phyloP scores from a whole-genome alignment of 352 stramenopile genomes.

The Saprolegnia parasitica region DNA sequence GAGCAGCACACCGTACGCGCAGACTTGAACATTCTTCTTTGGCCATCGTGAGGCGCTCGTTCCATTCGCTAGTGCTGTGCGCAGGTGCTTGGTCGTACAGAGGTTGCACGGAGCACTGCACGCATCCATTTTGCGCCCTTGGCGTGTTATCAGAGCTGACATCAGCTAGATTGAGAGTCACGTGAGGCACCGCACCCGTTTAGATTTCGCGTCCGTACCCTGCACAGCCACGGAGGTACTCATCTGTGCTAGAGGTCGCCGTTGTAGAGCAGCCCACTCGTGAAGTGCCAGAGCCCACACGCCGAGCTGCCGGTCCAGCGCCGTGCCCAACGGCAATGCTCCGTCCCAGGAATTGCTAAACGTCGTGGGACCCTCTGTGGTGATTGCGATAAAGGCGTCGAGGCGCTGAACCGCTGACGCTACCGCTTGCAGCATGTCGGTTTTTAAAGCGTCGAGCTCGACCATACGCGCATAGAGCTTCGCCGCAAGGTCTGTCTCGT shows the following conservation, averaged over 20 bases:
- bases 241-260: too few relatives aligned
- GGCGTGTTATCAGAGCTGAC: background rate
- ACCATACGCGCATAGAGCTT: background rate
- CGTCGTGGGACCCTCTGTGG: background rate
- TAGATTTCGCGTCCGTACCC: too few relatives aligned
- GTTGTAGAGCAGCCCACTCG: background rate
- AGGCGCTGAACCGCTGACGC: background rate
- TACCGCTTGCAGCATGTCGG: background rate
- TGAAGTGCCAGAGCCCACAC: background rate
- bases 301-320: background rate
- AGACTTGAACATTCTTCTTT: too few relatives aligned
- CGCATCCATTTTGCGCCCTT: background rate
- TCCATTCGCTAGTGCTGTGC: too few relatives aligned
- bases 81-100: too few relatives aligned
- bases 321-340: background rate
- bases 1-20: background rate
- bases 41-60: too few relatives aligned
- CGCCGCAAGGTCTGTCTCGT: too few relatives aligned
- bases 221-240: too few relatives aligned
- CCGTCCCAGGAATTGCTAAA: background rate
- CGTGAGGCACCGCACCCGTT: too few relatives aligned
- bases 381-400: background rate
- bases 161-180: background rate
- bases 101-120: too few relatives aligned
- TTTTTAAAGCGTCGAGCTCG: constrained; percentile 3